phyloP scores from a whole-genome alignment of 305 asterid species.

The Fraxinus sp. region DNA sequence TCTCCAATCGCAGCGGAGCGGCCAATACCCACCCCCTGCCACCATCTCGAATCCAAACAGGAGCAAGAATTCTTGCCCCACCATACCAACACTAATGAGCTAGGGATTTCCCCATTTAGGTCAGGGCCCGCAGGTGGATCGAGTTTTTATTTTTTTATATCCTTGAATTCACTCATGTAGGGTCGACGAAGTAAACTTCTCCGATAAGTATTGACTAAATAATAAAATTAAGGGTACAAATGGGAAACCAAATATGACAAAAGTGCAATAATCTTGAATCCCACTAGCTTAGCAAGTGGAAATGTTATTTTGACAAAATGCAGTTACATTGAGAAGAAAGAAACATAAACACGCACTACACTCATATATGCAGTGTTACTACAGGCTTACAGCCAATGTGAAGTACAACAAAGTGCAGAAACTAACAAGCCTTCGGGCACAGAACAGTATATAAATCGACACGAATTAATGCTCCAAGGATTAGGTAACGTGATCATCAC shows the following conservation, averaged over 20 bases:
- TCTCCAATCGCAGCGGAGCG: no score
- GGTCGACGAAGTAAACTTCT: background rate
- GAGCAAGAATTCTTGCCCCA: no score
- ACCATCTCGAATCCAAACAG: no score
- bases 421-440: background rate
- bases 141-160: no score
- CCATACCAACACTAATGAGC: no score
- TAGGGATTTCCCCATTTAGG: no score
- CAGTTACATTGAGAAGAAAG: background rate
- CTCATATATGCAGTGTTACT: background rate
- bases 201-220: no score
- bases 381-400: background rate
- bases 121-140: no score
- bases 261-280: background rate
- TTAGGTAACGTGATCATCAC: background rate
- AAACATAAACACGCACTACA: background rate
- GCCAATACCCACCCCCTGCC: no score
- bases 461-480: background rate
- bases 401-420: background rate
- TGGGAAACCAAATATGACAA: background rate
- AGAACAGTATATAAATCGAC: background rate
- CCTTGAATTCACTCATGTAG: background rate
- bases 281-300: background rate
- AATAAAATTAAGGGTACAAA: background rate
- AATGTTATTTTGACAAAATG: background rate